phyloP scores from a whole-genome alignment of 495 filamentous ascomycete species.

The Aspergillus egyptiacus region DNA sequence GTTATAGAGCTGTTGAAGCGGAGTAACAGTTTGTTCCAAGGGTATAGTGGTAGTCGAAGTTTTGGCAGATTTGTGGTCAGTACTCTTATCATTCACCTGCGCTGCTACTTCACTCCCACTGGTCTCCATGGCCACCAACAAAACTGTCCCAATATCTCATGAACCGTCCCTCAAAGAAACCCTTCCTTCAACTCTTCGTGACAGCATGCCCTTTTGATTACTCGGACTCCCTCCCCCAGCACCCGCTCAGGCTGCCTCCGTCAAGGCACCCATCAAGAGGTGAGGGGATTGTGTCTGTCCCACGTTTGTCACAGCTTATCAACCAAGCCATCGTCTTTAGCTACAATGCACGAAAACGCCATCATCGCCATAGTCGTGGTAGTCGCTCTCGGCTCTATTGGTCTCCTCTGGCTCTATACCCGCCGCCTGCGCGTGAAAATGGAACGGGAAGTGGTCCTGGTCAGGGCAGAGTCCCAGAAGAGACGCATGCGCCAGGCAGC shows the following conservation, averaged over 20 bases:
- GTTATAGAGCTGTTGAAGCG: background rate
- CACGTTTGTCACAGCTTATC: too few relatives aligned
- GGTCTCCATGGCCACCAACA: background rate
- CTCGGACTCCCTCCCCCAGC: too few relatives aligned
- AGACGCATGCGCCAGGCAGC: background rate
- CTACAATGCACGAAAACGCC: conserved; percentile 3
- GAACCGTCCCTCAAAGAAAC: too few relatives aligned
- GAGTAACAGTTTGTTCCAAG: background rate
- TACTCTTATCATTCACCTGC: background rate
- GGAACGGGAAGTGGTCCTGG: background rate
- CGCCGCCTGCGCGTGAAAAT: background rate
- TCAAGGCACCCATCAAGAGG: too few relatives aligned
- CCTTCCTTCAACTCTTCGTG: too few relatives aligned
- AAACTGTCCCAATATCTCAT: background rate
- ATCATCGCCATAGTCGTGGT: conserved; percentile 10
- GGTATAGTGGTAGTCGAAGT: too few relatives aligned
- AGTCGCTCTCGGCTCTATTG: conserved; percentile 2
- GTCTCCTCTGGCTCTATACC: background rate
- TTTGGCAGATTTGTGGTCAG: too few relatives aligned
- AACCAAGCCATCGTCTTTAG: background rate
- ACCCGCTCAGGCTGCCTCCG: too few relatives aligned
- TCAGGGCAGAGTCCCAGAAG: background rate
- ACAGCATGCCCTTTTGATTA: too few relatives aligned
- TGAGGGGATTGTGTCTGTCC: too few relatives aligned
- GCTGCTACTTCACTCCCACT: background rate